These are phyloP conservation scores for Pythium periplocum DNA, from an alignment of 352 stramenopile species.

Conservation along the genomic window DNA sequence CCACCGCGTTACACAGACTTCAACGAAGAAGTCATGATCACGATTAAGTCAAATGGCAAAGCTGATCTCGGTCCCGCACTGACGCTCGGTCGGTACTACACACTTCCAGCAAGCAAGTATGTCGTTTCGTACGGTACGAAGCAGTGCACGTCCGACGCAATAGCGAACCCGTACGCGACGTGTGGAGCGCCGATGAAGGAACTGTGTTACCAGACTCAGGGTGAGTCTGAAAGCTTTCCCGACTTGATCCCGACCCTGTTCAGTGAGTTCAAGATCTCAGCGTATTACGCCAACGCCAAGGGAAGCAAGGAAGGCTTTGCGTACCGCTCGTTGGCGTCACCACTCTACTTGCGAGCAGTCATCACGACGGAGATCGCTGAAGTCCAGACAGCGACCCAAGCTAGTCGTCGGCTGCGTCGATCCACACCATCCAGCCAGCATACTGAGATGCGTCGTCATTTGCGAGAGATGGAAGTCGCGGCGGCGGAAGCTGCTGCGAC, in stretches of 20 bases:
- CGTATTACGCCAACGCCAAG: neutral
- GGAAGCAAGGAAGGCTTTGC: neutral
- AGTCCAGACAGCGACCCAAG: neutral
- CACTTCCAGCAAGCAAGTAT: neutral
- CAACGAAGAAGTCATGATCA: slow-evolving; percentile 6
- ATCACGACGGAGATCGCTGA: neutral
- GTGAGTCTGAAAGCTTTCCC: neutral
- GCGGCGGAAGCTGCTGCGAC: no score
- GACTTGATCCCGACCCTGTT: neutral
- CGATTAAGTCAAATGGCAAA: neutral
- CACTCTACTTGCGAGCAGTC: neutral
- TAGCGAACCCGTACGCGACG: slow-evolving; percentile 1
- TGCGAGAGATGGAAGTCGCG: no score
- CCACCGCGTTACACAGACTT: neutral
- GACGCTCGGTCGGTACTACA: neutral
- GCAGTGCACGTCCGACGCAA: neutral
- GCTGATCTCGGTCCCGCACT: neutral
- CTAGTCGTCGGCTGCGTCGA: no score
- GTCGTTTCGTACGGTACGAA: neutral
- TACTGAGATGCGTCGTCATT: no score
- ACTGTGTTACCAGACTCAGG: slow-evolving; percentile 4
- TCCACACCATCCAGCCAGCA: no score
- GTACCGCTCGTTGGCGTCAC: neutral
- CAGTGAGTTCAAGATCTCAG: neutral
- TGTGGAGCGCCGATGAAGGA: slow-evolving; percentile 5